Conservation (phyloP, 495 filamentous ascomycete species). For the Hyaloscypha bicolor region DNA sequence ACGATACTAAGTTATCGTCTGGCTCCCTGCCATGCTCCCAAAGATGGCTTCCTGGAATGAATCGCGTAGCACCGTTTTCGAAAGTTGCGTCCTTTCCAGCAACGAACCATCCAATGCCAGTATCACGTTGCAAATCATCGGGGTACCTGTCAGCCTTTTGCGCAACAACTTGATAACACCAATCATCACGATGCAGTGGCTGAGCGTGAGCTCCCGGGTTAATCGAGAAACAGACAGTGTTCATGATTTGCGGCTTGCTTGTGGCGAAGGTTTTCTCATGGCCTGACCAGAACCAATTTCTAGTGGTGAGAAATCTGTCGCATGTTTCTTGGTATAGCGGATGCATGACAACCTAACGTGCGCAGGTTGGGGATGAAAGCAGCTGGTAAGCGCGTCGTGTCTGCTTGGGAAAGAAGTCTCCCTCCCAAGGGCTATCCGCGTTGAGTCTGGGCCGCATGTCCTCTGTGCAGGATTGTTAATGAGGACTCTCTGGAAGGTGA, state of each 20-base stretch:
- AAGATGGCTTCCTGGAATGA: slow-evolving; percentile 43
- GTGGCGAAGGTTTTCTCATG: too few relatives aligned
- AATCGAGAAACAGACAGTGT: background rate
- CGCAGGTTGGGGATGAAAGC: background rate
- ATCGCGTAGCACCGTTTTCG: slow-evolving; percentile 44
- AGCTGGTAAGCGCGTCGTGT: background rate
- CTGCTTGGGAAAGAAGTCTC: background rate
- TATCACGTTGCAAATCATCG: background rate
- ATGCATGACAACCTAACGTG: background rate
- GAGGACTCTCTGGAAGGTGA: too few relatives aligned
- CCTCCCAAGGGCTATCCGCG: background rate
- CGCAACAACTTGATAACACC: background rate
- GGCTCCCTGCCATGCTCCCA: slow-evolving; percentile 34
- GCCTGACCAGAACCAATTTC: background rate
- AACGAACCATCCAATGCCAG: slow-evolving; percentile 28
- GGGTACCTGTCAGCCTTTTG: background rate
- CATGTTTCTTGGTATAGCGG: background rate
- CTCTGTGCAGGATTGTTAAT: too few relatives aligned
- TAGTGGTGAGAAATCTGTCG: background rate
- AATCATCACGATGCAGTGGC: background rate
- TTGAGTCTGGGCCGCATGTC: background rate
- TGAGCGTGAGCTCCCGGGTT: background rate
- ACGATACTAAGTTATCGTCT: slow-evolving; percentile 23
- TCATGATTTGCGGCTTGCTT: background rate
- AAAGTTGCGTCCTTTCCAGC: slow-evolving; percentile 38